A percentile compares a stretch with the other conserved stretches of the same genome.
phyloP scores from a whole-genome alignment of 2,329 filamentous ascomycete genomes.

The Camptophora hylomeconis region DNA sequence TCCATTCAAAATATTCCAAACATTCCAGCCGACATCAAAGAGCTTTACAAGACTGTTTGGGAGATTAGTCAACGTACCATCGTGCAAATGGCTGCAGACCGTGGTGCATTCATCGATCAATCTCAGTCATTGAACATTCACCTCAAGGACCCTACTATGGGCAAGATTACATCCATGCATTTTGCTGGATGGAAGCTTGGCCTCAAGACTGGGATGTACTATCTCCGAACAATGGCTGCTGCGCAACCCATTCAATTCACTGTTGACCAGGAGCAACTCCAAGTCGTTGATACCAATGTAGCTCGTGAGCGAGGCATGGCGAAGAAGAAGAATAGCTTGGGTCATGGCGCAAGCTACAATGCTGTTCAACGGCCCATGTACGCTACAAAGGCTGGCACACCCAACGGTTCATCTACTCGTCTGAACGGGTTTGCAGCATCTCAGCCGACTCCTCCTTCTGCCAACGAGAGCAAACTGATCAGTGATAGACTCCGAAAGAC shows the following conservation, averaged over 20 bases:
- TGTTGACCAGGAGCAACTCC: slow-evolving; percentile 89
- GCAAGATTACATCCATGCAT: slow-evolving; percentile 99
- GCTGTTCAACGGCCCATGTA: slow-evolving; percentile 57
- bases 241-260: slow-evolving; percentile 98
- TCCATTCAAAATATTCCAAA: slow-evolving; percentile 96
- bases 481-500: slow-evolving; percentile 18
- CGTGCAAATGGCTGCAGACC: slow-evolving; percentile 95
- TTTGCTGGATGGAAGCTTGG: slow-evolving; percentile 98
- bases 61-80: slow-evolving; percentile 94
- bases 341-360: slow-evolving; percentile 43
- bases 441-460: slow-evolving; percentile 51
- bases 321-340: slow-evolving; percentile 54
- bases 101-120: slow-evolving; percentile 97
- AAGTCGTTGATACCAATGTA: slow-evolving; percentile 69
- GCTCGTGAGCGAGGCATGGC: slow-evolving; percentile 44
- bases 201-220: slow-evolving; percentile 99
- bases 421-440: slow-evolving; percentile 57
- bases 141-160: slow-evolving; percentile 98
- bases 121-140: slow-evolving; percentile 99
- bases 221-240: slow-evolving; percentile 93
- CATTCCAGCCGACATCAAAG: slow-evolving; percentile 90
- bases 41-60: slow-evolving; percentile 98
- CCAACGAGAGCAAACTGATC: slow-evolving; percentile 40
- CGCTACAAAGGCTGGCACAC: slow-evolving; percentile 35
- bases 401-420: slow-evolving; percentile 22